Percentiles rank a stretch among this genome's conserved stretches.
Conservation (phyloP, 2,329 filamentous ascomycete species). For the Pseudohalonectria lignicola region DNA sequence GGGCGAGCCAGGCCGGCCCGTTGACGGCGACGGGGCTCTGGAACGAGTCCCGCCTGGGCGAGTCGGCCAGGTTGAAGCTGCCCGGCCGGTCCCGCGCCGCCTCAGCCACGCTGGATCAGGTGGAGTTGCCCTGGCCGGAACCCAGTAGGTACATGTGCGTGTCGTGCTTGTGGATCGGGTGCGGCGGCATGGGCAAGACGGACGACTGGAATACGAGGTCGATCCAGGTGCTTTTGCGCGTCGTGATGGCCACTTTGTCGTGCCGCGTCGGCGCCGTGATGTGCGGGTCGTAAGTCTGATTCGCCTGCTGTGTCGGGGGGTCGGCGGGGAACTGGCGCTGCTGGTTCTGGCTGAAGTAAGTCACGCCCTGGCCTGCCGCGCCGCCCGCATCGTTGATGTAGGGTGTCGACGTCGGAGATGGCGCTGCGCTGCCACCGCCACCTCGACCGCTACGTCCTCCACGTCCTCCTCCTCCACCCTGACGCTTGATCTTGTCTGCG, state of each 20-base stretch:
- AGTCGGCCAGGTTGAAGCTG: conserved; percentile 45
- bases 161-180: conserved; percentile 55
- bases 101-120: conserved; percentile 40
- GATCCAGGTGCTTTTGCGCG: conserved; percentile 36
- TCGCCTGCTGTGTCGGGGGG: conserved; percentile 26
- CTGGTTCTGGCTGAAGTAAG: conserved; percentile 28
- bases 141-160: conserved; percentile 50
- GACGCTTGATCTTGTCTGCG: neutral
- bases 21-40: conserved; percentile 21
- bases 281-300: conserved; percentile 31
- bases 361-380: conserved; percentile 25
- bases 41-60: conserved; percentile 40
- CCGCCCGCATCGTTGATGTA: conserved; percentile 39
- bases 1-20: conserved; percentile 31
- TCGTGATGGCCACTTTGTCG: conserved; percentile 29
- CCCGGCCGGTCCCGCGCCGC: conserved; percentile 33
- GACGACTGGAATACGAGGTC: conserved; percentile 40
- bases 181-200: conserved; percentile 36
- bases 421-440: neutral
- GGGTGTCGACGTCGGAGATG: conserved; percentile 17
- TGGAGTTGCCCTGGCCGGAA: conserved; percentile 34
- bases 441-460: neutral
- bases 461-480: neutral
- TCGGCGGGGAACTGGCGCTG: conserved; percentile 36
- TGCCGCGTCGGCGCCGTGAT: conserved; percentile 21